Percentiles rank a stretch among this genome's conserved stretches.
phyloP scores from a whole-genome alignment of 2,329 filamentous ascomycete genomes.

The Huntiella decipiens region DNA sequence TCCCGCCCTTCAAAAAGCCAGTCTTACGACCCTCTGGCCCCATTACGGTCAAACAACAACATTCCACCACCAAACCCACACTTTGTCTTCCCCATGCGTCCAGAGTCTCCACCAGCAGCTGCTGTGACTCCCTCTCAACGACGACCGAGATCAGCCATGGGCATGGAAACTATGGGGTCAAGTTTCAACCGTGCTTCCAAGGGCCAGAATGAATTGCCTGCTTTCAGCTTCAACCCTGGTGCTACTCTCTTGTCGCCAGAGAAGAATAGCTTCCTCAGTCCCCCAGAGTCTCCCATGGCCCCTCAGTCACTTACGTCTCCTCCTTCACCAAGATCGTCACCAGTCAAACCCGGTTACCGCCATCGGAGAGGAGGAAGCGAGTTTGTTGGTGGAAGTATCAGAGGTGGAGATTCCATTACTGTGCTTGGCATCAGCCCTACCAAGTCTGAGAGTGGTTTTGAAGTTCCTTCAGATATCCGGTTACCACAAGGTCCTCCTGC shows the following conservation, averaged over 20 bases:
- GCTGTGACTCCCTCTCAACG: constrained; percentile 24
- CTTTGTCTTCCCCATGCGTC: constrained; percentile 41
- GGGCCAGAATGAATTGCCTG: constrained; percentile 26
- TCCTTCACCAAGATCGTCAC: constrained; percentile 36
- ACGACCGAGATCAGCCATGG: constrained; percentile 34
- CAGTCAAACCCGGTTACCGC: constrained; percentile 35
- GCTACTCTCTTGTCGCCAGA: constrained; percentile 17
- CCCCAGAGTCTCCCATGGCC: constrained; percentile 33
- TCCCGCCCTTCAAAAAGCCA: constrained; percentile 11
- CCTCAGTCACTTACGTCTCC: constrained; percentile 17
- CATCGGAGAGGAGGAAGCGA: constrained; percentile 72
- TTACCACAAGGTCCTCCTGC: constrained; percentile 30
- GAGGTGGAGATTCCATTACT: constrained; percentile 37
- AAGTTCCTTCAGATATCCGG: constrained; percentile 33
- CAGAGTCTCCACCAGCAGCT: constrained; percentile 26
- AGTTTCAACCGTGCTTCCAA: constrained; percentile 6
- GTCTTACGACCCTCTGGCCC: constrained; percentile 8
- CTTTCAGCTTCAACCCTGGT: constrained; percentile 38
- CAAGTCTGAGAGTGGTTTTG: constrained; percentile 38
- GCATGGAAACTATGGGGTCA: constrained; percentile 20
- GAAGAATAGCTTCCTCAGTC: constrained; percentile 26
- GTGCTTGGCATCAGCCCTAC: constrained; percentile 52
- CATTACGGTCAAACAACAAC: neutral
- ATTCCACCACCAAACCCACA: constrained; percentile 39
- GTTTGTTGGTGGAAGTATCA: constrained; percentile 58